Evolutionary conservation across 352 stramenopile genomes (phyloP).

Genomic region (Globisporangium recalcitrans): DNA sequence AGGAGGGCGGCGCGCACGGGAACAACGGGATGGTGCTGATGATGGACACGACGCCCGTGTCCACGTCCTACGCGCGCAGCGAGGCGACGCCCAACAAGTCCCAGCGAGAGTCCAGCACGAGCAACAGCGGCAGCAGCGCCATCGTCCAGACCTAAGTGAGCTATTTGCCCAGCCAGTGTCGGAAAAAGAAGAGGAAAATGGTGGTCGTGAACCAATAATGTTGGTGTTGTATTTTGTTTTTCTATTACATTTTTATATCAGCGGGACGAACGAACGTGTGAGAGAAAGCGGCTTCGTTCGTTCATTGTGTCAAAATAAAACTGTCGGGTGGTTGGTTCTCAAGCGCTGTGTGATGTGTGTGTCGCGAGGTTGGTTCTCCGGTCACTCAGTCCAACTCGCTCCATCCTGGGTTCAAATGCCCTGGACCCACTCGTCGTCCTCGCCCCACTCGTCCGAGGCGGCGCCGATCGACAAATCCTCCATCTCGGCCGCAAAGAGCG

Average conservation of each 20-base stretch:
- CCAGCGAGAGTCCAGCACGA: constrained; percentile 9
- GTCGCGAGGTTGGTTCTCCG: no score
- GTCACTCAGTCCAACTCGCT: no score
- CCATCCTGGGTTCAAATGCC: no score
- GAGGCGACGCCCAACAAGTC: constrained; percentile 25
- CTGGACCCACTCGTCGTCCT: constrained; percentile 82
- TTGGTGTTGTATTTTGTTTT: not conserved
- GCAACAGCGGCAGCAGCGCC: not conserved
- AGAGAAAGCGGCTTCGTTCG: not conserved
- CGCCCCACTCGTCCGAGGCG: constrained; percentile 55
- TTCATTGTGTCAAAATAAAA: constrained; percentile 2
- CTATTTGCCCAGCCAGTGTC: not conserved
- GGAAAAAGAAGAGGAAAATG: not conserved
- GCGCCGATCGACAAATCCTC: constrained; percentile 45
- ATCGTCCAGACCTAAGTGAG: constrained; percentile 2
- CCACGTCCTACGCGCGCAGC: constrained; percentile 36
- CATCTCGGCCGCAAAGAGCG: constrained; percentile 63
- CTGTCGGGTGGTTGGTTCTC: not conserved
- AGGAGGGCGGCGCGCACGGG: constrained; percentile 22
- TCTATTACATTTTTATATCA: constrained; percentile 1
- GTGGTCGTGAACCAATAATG: not conserved
- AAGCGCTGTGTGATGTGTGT: not conserved
- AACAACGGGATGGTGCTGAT: constrained; percentile 39
- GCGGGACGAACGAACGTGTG: not conserved
- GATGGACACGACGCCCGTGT: constrained; percentile 36